A percentile compares a stretch with the other conserved stretches of the same genome.
Evolutionary conservation across 2,329 filamentous ascomycete genomes (phyloP).

Genomic region (Xylariaceae sp.): DNA sequence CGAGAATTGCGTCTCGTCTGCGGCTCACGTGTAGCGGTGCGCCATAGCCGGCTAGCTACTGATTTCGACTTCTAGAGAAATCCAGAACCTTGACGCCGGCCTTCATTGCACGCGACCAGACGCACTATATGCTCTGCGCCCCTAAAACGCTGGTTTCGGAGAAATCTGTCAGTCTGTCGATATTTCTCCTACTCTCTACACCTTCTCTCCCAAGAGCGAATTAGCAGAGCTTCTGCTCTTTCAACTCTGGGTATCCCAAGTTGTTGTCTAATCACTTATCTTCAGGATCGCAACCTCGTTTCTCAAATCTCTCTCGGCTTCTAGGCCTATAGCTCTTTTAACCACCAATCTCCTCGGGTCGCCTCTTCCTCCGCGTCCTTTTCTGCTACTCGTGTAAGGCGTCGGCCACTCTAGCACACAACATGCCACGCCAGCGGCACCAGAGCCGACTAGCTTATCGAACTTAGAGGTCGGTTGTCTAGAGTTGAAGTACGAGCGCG

Average conservation of each 20-base stretch:
- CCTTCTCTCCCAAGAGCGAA: too few species aligned
- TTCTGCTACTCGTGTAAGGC: too few species aligned
- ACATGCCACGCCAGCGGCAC: neutral
- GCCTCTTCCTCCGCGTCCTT: neutral
- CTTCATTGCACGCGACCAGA: too few species aligned
- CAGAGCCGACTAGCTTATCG: neutral
- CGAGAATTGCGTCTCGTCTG: too few species aligned
- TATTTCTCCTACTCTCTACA: too few species aligned
- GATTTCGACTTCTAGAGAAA: too few species aligned
- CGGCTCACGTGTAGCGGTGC: too few species aligned
- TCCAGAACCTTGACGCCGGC: neutral
- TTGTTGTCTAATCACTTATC: too few species aligned
- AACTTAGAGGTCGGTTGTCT: neutral
- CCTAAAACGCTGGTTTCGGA: neutral
- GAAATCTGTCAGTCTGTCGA: neutral
- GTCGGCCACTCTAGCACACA: neutral
- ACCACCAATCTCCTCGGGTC: neutral
- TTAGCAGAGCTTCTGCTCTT: too few species aligned
- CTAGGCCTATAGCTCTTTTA: neutral
- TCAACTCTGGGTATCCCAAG: too few species aligned
- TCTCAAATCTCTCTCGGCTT: neutral
- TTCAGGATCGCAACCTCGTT: neutral
- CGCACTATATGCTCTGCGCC: neutral
- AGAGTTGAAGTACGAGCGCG: neutral
- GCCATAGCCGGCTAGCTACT: too few species aligned